Conservation (phyloP, 352 stramenopile species). For the Phytophthora capsici region DNA sequence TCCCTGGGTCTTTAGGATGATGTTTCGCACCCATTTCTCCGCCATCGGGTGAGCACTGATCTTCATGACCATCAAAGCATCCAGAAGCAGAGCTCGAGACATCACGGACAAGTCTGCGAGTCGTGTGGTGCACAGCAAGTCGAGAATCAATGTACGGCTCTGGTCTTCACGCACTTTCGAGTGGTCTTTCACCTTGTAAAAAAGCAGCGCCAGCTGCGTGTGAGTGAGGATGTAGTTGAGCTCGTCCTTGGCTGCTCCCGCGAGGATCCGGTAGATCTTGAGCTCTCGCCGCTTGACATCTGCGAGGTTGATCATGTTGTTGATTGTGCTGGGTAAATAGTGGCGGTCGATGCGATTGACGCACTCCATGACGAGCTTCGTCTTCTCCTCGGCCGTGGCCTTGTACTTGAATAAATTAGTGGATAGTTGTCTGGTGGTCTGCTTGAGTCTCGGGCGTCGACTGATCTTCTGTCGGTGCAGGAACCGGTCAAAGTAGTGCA, state of each 20-base stretch:
- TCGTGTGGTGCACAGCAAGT: conserved; percentile 94
- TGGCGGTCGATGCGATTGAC: conserved; percentile 79
- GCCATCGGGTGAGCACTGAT: conserved; percentile 93
- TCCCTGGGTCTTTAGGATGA: conserved; percentile 95
- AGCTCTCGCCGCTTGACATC: conserved; percentile 89
- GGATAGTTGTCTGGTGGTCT: conserved; percentile 44
- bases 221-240: conserved; percentile 97
- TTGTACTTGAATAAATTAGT: conserved; percentile 86
- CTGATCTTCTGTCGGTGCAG: conserved; percentile 78
- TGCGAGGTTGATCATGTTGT: conserved; percentile 86
- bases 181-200: conserved; percentile 98
- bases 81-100: conserved; percentile 91
- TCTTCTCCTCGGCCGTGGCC: conserved; percentile 80
- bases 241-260: conserved; percentile 93
- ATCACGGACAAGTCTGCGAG: conserved; percentile 92
- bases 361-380: conserved; percentile 77
- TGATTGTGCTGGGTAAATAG: conserved; percentile 86
- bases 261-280: conserved; percentile 96
- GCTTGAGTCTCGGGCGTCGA: conserved; percentile 58
- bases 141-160: conserved; percentile 93
- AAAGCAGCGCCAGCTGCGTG: conserved; percentile 94
- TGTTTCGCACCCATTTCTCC: conserved; percentile 97
- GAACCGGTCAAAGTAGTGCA: conserved; percentile 85
- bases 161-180: conserved; percentile 71
- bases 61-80: conserved; percentile 97